Evolutionary conservation across 495 filamentous ascomycete genomes (phyloP), one percentile per base, ranked within the genome.

Genomic region (Schizothecium vesticola): DNA sequence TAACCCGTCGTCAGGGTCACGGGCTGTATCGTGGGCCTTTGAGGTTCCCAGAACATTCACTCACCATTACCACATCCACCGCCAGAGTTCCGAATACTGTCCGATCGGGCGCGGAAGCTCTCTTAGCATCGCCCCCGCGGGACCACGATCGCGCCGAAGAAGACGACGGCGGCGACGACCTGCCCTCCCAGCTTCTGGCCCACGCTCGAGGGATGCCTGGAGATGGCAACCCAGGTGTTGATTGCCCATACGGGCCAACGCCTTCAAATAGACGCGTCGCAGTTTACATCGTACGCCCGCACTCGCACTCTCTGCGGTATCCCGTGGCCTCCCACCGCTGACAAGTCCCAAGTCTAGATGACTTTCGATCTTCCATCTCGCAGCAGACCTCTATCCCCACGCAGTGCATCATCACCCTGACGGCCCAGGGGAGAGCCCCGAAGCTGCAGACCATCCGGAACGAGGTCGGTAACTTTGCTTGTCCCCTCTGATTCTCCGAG

Each of bases 221-320:
- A 74, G 70, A 84, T 84, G 81, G 80, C 80, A 71, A 93, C 93
- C 87, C 86, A 92, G 78, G 87, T 97, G 78, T 91, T 90, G 79
- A 87, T 95, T 68, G 93, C 92, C 83, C 93, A 95, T 83, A 90
- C 90, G 73, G 93, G 93, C 83, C 88, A 92, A 83, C 89, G 89
- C 81, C 84, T 93, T 75, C 83, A 86, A 72, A 83, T 90, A 69
- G 91, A 96, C 79, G 85, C 86, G 25, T 83, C 86, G 61, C 85
- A 86, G 60, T 88, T 92, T 76, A 78, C 86, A 67, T 89, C 88
- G 90, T 93, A 83, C 76, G 88, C 83, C 65, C 63, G 56, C 16
- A 56, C 62, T 65, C 36, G 61, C 55, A 57, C 33, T 56, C 23
- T 31, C 29, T 28, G 16, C 8, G 28, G 25, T 12, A n/a, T 56